Conservation (phyloP, 805 yeast species). For the Deakozyma indianensis region DNA sequence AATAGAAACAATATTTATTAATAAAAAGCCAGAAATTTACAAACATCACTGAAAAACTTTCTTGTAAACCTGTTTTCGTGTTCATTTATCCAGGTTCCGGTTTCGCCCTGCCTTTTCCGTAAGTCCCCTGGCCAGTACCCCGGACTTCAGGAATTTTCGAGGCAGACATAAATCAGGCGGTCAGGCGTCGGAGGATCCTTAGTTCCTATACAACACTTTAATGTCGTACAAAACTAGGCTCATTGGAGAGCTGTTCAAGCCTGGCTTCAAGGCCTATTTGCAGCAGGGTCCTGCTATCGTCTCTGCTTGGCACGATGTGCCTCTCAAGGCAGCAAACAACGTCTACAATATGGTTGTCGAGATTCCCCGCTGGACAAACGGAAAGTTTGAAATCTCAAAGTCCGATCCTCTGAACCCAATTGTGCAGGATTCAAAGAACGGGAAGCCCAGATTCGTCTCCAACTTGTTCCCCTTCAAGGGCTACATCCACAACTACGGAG, state of each 20-base stretch:
- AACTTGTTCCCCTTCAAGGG: constrained; percentile 77
- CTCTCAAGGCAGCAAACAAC: constrained; percentile 65
- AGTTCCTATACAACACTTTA: too few relatives aligned
- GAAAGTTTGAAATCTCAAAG: constrained; percentile 63
- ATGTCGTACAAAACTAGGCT: constrained; percentile 69
- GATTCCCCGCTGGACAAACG: constrained; percentile 85
- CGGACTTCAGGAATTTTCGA: too few relatives aligned
- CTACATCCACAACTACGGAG: constrained; percentile 67
- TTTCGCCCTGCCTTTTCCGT: too few relatives aligned
- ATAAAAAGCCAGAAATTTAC: too few relatives aligned
- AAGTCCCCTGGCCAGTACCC: too few relatives aligned
- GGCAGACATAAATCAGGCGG: too few relatives aligned
- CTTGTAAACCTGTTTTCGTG: too few relatives aligned
- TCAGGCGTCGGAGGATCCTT: too few relatives aligned
- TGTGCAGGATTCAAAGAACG: constrained; percentile 65
- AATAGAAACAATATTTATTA: too few relatives aligned
- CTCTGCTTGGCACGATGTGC: constrained; percentile 75
- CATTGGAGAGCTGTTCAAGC: constrained; percentile 89
- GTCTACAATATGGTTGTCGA: constrained; percentile 67
- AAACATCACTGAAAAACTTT: too few relatives aligned
- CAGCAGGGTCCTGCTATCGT: constrained; percentile 63
- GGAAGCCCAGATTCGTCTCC: constrained; percentile 57
- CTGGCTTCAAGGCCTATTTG: constrained; percentile 80
- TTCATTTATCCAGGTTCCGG: too few relatives aligned
- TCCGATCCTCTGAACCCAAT: constrained; percentile 55